A percentile compares a stretch with the other conserved stretches of the same genome.
Conservation (phyloP, 768 basidiomycete genomes). For the Cystoderma amianthinum region DNA sequence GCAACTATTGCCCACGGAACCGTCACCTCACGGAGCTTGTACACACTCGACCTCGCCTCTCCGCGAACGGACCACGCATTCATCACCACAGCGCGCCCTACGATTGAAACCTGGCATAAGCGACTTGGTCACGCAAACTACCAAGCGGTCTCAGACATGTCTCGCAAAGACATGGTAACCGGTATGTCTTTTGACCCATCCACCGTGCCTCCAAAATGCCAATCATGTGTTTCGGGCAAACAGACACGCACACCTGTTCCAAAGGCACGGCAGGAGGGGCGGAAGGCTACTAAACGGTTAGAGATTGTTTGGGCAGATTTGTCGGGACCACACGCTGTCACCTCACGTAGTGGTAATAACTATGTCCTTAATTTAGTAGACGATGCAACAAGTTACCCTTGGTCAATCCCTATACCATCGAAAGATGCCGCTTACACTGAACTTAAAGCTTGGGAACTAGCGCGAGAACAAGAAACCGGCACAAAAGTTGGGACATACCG, state of each 20-base stretch:
- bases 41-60: constrained; percentile 7
- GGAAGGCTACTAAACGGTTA: constrained; percentile 15
- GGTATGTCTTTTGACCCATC: constrained; percentile 16
- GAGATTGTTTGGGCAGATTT: constrained; percentile 25
- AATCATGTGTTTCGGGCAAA: constrained; percentile 28
- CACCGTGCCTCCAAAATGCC: constrained; percentile 17
- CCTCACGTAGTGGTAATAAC: constrained; percentile 14
- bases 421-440: constrained; percentile 16
- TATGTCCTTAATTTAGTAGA: constrained; percentile 29
- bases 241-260: constrained; percentile 25
- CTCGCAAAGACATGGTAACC: constrained; percentile 6
- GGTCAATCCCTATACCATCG: constrained; percentile 21
- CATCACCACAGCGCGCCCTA: constrained; percentile 1
- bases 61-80: constrained; percentile 10
- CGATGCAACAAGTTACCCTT: constrained; percentile 18
- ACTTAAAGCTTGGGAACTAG: constrained; percentile 20
- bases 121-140: constrained; percentile 20
- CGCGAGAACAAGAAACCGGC: constrained; percentile 12
- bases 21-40: constrained; percentile 7
- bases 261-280: constrained; percentile 13
- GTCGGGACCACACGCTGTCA: constrained; percentile 12
- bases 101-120: constrained; percentile 18
- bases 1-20: background rate
- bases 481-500: constrained; percentile 7
- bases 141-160: constrained; percentile 13